phyloP scores from a whole-genome alignment of 805 yeast genomes.

The Saccharomycopsis lassenensis region DNA sequence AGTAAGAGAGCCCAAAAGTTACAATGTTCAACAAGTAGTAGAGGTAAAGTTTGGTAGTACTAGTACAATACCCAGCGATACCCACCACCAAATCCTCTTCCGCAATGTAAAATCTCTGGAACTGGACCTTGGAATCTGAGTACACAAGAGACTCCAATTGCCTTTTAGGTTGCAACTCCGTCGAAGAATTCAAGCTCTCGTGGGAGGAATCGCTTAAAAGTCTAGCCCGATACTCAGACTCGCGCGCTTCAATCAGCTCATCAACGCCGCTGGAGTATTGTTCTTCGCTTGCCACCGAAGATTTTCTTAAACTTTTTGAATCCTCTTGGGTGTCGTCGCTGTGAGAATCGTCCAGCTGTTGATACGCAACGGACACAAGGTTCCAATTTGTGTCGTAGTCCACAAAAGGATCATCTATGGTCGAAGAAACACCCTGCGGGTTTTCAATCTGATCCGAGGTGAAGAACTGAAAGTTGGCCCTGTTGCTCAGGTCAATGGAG shows the following conservation, averaged over 20 bases:
- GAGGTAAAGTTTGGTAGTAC: constrained; percentile 31
- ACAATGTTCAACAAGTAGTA: constrained; percentile 45
- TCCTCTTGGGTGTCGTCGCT: neutral
- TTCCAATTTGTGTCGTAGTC: constrained; percentile 76
- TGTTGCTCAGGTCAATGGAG: constrained; percentile 21
- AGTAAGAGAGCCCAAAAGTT: constrained; percentile 64
- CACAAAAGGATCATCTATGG: constrained; percentile 50
- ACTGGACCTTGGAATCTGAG: constrained; percentile 33
- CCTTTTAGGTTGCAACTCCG: constrained; percentile 9
- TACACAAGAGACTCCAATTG: no score
- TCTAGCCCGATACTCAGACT: constrained; percentile 13
- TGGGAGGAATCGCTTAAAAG: constrained; percentile 14
- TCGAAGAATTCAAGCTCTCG: constrained; percentile 4
- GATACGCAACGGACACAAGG: no score
- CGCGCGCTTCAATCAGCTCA: constrained; percentile 20
- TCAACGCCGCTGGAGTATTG: constrained; percentile 16
- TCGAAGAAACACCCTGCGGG: constrained; percentile 78
- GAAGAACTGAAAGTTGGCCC: constrained; percentile 61
- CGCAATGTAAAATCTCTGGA: constrained; percentile 82
- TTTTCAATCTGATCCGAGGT: constrained; percentile 70
- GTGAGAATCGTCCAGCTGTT: no score
- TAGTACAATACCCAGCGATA: constrained; percentile 76
- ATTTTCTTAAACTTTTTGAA: neutral
- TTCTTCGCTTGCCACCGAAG: neutral
- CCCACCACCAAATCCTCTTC: constrained; percentile 94